A percentile compares a stretch with the other conserved stretches of the same genome.
Evolutionary conservation across 2,329 filamentous ascomycete genomes (phyloP).

Genomic region (Cytospora piceae): DNA sequence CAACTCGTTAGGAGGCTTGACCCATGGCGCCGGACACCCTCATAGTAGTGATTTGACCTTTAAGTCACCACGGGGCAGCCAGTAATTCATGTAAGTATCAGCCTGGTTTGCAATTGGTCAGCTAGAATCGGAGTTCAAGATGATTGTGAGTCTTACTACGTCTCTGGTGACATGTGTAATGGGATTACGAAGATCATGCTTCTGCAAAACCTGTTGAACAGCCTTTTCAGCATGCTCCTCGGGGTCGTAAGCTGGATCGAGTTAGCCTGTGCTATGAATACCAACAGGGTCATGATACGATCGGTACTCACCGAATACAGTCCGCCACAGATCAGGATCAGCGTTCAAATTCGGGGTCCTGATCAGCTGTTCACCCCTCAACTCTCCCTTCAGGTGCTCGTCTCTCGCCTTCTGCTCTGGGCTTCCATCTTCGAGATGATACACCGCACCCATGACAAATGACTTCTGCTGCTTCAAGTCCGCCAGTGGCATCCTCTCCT

Average conservation of each 20-base stretch:
- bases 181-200: background rate
- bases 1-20: too few relatives aligned
- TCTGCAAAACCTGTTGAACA: background rate
- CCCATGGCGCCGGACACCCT: background rate
- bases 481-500: constrained; percentile 46
- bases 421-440: constrained; percentile 42
- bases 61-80: background rate
- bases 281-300: background rate
- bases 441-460: constrained; percentile 43
- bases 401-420: constrained; percentile 41
- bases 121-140: background rate
- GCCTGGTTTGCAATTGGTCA: background rate
- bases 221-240: constrained; percentile 11
- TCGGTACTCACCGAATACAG: constrained; percentile 1
- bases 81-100: constrained; percentile 10
- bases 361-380: constrained; percentile 8
- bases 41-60: constrained; percentile 16
- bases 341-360: constrained; percentile 23
- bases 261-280: background rate
- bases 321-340: constrained; percentile 12
- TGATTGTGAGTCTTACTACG: background rate
- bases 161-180: constrained; percentile 1
- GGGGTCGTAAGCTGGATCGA: constrained; percentile 3
- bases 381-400: constrained; percentile 30
- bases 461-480: constrained; percentile 47